Percentiles rank a stretch among this genome's conserved stretches.
phyloP scores from a whole-genome alignment of 1,284 basidiomycete genomes.

The Schizophyllum commune region DNA sequence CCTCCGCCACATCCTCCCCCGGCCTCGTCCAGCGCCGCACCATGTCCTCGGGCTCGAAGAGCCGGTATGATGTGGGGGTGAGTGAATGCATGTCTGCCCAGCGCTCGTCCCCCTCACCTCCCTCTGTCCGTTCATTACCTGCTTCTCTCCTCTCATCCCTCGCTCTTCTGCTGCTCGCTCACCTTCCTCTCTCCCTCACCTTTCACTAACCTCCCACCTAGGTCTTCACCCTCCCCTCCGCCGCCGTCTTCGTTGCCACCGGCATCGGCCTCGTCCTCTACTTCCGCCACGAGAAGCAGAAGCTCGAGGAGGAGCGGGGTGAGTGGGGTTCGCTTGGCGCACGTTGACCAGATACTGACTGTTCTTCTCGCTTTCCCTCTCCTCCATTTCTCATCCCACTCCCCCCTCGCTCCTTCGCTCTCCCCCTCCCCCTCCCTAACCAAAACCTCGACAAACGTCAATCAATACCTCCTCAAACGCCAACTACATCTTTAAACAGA shows the following conservation, averaged over 20 bases:
- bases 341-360: conserved; percentile 9
- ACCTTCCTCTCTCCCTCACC: neutral
- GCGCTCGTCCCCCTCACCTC: neutral
- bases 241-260: conserved; percentile 74
- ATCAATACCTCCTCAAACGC: neutral
- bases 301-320: conserved; percentile 71
- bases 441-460: no score
- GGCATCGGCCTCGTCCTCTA: conserved; percentile 83
- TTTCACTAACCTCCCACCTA: conserved; percentile 19
- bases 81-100: no score
- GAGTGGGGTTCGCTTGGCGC: conserved; percentile 8
- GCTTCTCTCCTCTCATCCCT: no score
- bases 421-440: neutral
- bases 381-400: neutral
- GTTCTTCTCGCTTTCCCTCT: conserved; percentile 4
- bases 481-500: conserved; percentile 30
- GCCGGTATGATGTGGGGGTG: neutral
- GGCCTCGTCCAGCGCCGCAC: neutral
- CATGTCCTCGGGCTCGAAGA: neutral
- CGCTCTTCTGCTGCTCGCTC: neutral
- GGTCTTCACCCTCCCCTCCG: conserved; percentile 87
- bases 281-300: conserved; percentile 83
- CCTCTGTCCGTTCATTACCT: neutral
- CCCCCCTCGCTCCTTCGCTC: neutral
- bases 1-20: no score